Conservation (phyloP, 495 filamentous ascomycete species). For the Hypoxylon subgilvum region DNA sequence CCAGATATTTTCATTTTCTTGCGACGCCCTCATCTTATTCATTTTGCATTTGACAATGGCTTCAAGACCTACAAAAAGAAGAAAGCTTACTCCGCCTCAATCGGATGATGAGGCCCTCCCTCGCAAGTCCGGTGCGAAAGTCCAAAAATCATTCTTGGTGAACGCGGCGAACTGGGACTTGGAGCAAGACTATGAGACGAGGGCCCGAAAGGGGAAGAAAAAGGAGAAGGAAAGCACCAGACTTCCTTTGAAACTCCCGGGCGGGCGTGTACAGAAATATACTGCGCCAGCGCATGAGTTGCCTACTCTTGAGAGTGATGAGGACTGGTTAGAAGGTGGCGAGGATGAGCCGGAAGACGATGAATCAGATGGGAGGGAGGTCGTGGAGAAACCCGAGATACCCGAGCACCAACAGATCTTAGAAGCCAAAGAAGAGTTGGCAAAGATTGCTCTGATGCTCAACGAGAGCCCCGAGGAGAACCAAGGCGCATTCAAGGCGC, state of each 20-base stretch:
- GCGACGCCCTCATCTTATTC: background rate
- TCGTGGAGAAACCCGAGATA: constrained; percentile 64
- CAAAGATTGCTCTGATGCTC: constrained; percentile 76
- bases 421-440: constrained; percentile 90
- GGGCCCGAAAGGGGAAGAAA: constrained; percentile 72
- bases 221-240: constrained; percentile 74
- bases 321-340: constrained; percentile 57
- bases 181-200: constrained; percentile 88
- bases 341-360: constrained; percentile 51
- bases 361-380: constrained; percentile 34
- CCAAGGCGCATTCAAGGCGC: constrained; percentile 72
- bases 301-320: constrained; percentile 58
- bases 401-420: constrained; percentile 77
- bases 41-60: constrained; percentile 38
- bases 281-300: constrained; percentile 49
- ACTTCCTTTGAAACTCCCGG: constrained; percentile 82
- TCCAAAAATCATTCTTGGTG: constrained; percentile 54
- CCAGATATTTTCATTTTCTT: constrained; percentile 1
- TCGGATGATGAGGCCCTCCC: constrained; percentile 41
- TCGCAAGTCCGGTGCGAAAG: constrained; percentile 34
- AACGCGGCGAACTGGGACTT: constrained; percentile 73
- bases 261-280: constrained; percentile 71
- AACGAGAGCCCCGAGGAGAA: constrained; percentile 96
- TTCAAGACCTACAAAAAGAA: constrained; percentile 52
- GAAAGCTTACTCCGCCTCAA: constrained; percentile 50